Conservation (phyloP, 1,139 yeast genomes). For the Hansenula lynferdii region DNA sequence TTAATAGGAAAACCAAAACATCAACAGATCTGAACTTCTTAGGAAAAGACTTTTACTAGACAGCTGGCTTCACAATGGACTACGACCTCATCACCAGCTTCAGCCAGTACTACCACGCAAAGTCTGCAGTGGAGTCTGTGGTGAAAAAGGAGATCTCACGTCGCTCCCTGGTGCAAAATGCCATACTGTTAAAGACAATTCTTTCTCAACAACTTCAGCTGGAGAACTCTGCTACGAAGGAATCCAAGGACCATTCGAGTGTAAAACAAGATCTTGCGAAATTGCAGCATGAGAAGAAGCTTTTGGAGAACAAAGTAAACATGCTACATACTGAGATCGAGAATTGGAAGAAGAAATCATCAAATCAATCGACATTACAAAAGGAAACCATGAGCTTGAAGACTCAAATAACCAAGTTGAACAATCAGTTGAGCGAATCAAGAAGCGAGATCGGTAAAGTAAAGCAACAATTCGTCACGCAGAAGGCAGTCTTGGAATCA, state of each 20-base stretch:
- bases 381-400: conserved; percentile 19
- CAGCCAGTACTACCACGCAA: conserved; percentile 6
- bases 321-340: conserved; percentile 16
- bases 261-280: conserved; percentile 16
- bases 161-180: conserved; percentile 14
- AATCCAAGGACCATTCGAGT: conserved; percentile 7
- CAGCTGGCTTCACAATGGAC: background rate
- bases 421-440: conserved; percentile 14
- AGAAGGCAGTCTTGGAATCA: conserved; percentile 29
- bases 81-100: background rate
- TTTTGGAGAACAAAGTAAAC: conserved; percentile 16
- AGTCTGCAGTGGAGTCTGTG: conserved; percentile 4
- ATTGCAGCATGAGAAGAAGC: conserved; percentile 18
- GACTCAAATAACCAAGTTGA: conserved; percentile 18
- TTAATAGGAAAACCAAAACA: too few relatives aligned
- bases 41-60: too few relatives aligned
- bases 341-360: conserved; percentile 17
- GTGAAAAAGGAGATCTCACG: conserved; percentile 13
- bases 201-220: conserved; percentile 14
- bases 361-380: conserved; percentile 13
- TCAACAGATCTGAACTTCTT: too few relatives aligned
- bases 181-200: conserved; percentile 12
- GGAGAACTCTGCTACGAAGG: conserved; percentile 9
- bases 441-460: conserved; percentile 13
- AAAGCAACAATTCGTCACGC: conserved; percentile 25